These are phyloP conservation scores for Pichia sp. DNA, from an alignment of 1,139 yeast species.

Conservation along the genomic window DNA sequence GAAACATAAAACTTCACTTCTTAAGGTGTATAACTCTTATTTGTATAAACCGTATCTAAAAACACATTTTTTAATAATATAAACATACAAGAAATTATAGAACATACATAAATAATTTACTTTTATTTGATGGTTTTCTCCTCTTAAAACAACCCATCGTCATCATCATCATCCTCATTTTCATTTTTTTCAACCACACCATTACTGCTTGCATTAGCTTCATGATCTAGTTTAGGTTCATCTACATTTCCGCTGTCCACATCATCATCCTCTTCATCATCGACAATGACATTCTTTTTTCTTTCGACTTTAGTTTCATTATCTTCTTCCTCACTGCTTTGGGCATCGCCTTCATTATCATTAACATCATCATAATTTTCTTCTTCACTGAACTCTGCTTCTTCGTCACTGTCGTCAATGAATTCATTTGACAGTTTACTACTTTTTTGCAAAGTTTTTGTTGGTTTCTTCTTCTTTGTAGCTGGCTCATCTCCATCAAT, in stretches of 20 bases:
- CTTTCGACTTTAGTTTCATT: slow-evolving; percentile 15
- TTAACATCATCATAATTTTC: slow-evolving; percentile 18
- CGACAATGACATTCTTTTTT: slow-evolving; percentile 19
- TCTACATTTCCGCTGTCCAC: slow-evolving; percentile 3
- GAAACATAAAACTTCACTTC: slow-evolving; percentile 19
- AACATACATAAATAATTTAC: too few species aligned
- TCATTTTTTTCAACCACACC: slow-evolving; percentile 1
- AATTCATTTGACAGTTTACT: slow-evolving; percentile 25
- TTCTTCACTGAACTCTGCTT: slow-evolving; percentile 23
- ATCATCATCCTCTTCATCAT: slow-evolving; percentile 21
- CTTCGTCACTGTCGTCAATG: slow-evolving; percentile 35
- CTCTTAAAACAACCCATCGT: slow-evolving; percentile 14
- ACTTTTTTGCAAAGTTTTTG: slow-evolving; percentile 19
- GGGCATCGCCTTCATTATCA: slow-evolving; percentile 5
- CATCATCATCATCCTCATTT: slow-evolving; percentile 13
- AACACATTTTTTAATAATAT: not conserved
- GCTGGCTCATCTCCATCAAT: slow-evolving; percentile 10
- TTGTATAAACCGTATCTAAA: not conserved
- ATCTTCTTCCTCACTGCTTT: slow-evolving; percentile 13
- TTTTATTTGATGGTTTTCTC: too few species aligned
- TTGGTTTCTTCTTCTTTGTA: slow-evolving; percentile 14
- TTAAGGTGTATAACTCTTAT: not conserved
- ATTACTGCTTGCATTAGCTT: not conserved
- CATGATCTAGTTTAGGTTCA: not conserved
- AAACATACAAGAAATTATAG: not conserved